phyloP scores from a whole-genome alignment of 331 rosid species.

The Saraca asoca region DNA sequence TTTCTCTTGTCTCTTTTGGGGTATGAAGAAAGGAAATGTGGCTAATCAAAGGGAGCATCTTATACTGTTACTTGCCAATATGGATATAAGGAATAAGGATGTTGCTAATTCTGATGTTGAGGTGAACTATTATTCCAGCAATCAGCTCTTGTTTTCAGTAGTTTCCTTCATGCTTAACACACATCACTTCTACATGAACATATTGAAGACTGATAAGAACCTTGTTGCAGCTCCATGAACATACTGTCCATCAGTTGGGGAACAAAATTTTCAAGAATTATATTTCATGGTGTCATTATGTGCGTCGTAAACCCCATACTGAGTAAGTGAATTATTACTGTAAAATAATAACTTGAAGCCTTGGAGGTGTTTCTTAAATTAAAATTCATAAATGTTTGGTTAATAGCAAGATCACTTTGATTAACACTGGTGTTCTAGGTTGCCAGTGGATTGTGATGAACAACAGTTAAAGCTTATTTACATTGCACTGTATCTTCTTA shows the following conservation, averaged over 20 bases:
- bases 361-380: slow-evolving; percentile 19
- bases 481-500: slow-evolving; percentile 90
- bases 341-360: slow-evolving; percentile 30
- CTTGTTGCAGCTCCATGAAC: slow-evolving; percentile 68
- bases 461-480: slow-evolving; percentile 74
- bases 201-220: slow-evolving; percentile 36
- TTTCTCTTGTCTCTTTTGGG: slow-evolving; percentile 38
- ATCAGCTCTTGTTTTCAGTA: slow-evolving; percentile 22
- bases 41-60: slow-evolving; percentile 98
- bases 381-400: slow-evolving; percentile 29
- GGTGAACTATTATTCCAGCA: slow-evolving; percentile 45
- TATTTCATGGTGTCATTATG: slow-evolving; percentile 82
- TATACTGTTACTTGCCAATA: slow-evolving; percentile 87
- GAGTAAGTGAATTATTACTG: slow-evolving; percentile 50
- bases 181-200: slow-evolving; percentile 14
- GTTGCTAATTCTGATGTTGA: slow-evolving; percentile 29
- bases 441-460: slow-evolving; percentile 40
- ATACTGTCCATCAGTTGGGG: slow-evolving; percentile 53
- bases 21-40: slow-evolving; percentile 87
- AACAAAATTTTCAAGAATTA: slow-evolving; percentile 75
- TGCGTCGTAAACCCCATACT: slow-evolving; percentile 59
- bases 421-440: slow-evolving; percentile 42
- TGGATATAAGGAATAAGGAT: slow-evolving; percentile 53
- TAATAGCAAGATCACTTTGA: slow-evolving; percentile 19
- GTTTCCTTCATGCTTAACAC: slow-evolving; percentile 18